Base-by-base conservation (phyloP, 805 yeast genomes). In the Cyberlindnera lachancei region DNA sequence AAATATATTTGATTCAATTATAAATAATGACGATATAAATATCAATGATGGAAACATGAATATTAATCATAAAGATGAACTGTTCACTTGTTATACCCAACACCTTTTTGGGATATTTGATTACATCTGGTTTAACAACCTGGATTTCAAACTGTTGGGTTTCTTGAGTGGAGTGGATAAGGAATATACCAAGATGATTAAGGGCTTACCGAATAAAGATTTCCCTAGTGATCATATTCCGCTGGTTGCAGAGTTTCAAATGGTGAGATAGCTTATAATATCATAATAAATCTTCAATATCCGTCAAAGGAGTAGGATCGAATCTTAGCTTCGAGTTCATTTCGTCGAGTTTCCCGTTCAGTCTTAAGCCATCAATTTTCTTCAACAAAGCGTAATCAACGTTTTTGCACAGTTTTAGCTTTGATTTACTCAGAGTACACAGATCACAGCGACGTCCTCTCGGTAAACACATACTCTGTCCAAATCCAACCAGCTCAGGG, bases 401-500 rank as follows among this genome's bases (percentile, higher is more conserved):
- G 22, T 73, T 70, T 23, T 70, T 64, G 44, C 95, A 85, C 2
- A 81, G 45, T 0, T 67, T 70, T 2, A 81, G 45, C 0, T 67
- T 70, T 16, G 61, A 61, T 33, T 50, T 57, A 12, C 70, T 73
- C 46, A 79, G 56, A 4, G 70, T 48, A 45, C 96, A 86, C 6
- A 79, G 42, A 47, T 79, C 88, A 56, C 96, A 86, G 39, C 80
- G 66, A 29, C 66, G 58, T 5, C 77, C 76, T 34, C 79, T 66
- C 1, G 95, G 82, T 8, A 75, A 68, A 52, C 96, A 88, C 3
- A 88, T 69, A 1, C 79, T 77, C 54, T 88, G 97, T 10, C 97
- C 97, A 63, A 87, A 88, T 4, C 97, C 96, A 7, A 88, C 97
- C 6, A 90, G 56, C 8, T 81, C 55, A 1, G 94, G 94, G 52